A percentile compares a stretch with the other conserved stretches of the same genome.
phyloP scores from a whole-genome alignment of 2,329 filamentous ascomycete species.

The Bipolaris victoriae region DNA sequence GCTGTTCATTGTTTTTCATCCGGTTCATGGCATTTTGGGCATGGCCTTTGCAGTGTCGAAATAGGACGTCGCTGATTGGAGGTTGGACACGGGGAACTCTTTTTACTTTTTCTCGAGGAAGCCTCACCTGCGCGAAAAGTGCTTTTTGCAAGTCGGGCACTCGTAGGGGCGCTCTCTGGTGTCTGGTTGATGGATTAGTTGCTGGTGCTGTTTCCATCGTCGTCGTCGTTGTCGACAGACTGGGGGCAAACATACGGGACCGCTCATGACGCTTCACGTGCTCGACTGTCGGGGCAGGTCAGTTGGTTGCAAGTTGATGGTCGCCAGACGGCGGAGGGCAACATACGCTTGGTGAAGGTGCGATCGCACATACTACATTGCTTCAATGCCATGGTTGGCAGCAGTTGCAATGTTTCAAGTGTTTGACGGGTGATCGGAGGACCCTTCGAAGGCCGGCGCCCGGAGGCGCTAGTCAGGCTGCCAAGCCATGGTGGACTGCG shows the following conservation, averaged over 20 bases:
- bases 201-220: too few relatives aligned
- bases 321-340: background rate
- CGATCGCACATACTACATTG: constrained; percentile 57
- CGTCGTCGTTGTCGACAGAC: background rate
- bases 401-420: constrained; percentile 16
- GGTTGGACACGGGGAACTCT: constrained; percentile 27
- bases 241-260: constrained; percentile 54
- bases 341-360: constrained; percentile 57
- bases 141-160: constrained; percentile 60
- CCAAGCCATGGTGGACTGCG: constrained; percentile 34
- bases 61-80: constrained; percentile 55
- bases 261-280: constrained; percentile 63
- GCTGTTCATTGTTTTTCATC: constrained; percentile 41
- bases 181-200: constrained; percentile 44
- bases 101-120: constrained; percentile 11
- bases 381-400: constrained; percentile 44
- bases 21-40: constrained; percentile 50
- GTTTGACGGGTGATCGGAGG: constrained; percentile 21
- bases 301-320: constrained; percentile 3
- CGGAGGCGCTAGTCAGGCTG: constrained; percentile 21
- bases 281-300: constrained; percentile 38
- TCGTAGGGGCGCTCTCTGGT: constrained; percentile 62
- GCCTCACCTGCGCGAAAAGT: constrained; percentile 60
- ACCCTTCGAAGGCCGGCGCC: constrained; percentile 23
- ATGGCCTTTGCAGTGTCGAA: constrained; percentile 60